Percentiles rank a stretch among this genome's conserved stretches.
phyloP scores from a whole-genome alignment of 495 filamentous ascomycete species.

The Jackrogersella multiformis region DNA sequence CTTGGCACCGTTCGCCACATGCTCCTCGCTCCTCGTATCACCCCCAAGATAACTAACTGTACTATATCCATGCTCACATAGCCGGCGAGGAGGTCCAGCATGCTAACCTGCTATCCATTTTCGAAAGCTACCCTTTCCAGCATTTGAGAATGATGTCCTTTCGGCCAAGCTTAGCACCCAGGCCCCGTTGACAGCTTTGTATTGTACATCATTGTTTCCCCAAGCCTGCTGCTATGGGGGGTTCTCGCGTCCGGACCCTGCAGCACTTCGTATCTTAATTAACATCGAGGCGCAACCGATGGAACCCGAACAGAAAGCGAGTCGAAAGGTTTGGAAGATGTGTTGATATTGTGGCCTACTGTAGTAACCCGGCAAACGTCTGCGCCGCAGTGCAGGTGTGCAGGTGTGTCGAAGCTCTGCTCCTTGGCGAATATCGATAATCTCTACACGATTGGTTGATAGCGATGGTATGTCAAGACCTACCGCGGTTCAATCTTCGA shows the following conservation, averaged over 20 bases:
- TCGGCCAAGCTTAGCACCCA: not conserved
- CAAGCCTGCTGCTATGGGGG: not conserved
- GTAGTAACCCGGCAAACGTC: not conserved
- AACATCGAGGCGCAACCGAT: not conserved
- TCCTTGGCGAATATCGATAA: not conserved
- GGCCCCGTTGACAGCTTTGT: not conserved
- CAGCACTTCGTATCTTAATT: constrained; percentile 1
- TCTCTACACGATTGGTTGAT: not conserved
- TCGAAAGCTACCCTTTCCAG: not conserved
- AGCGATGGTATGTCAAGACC: not conserved
- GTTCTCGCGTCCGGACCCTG: not conserved
- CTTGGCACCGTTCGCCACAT: constrained; percentile 17
- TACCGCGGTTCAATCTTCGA: no score
- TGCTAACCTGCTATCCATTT: constrained; percentile 4
- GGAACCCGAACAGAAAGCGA: not conserved
- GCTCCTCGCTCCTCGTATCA: constrained; percentile 13
- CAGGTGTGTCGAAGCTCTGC: not conserved
- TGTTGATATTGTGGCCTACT: not conserved
- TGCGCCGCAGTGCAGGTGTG: not conserved
- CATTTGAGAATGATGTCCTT: not conserved
- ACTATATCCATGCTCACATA: constrained; percentile 12
- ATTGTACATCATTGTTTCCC: not conserved
- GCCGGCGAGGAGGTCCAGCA: not conserved
- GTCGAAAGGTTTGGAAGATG: not conserved
- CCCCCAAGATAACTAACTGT: not conserved